phyloP scores from a whole-genome alignment of 1,139 yeast species.

The Waltiozyma sp. region DNA sequence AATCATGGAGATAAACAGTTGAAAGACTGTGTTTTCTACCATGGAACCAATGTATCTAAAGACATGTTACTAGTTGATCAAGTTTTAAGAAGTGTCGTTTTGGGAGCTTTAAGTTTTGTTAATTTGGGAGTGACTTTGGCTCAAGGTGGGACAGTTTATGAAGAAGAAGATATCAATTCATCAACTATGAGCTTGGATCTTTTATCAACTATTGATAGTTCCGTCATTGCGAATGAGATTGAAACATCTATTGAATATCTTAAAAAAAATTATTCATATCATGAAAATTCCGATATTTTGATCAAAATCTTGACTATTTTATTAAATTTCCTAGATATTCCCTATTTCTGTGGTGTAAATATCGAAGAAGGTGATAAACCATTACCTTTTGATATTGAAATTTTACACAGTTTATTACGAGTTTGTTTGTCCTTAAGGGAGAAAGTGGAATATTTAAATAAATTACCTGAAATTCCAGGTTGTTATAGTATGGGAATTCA shows the following conservation, averaged over 20 bases:
- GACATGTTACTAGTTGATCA: conserved; percentile 28
- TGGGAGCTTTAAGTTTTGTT: conserved; percentile 43
- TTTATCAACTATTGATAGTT: conserved; percentile 13
- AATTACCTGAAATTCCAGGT: conserved; percentile 25
- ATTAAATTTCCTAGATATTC: conserved; percentile 10
- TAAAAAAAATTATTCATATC: conserved; percentile 4
- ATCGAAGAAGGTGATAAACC: conserved; percentile 5
- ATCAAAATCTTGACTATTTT: conserved; percentile 11
- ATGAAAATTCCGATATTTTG: conserved; percentile 12
- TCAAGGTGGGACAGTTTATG: conserved; percentile 49
- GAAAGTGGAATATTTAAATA: conserved; percentile 13
- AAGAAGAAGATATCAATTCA: conserved; percentile 67
- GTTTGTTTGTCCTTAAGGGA: conserved; percentile 4
- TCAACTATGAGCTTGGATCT: conserved; percentile 41
- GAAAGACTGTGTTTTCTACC: conserved; percentile 17
- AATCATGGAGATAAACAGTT: conserved; percentile 13
- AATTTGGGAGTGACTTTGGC: conserved; percentile 39
- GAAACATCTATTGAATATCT: conserved; percentile 7
- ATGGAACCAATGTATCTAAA: no score
- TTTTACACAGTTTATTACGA: conserved; percentile 7
- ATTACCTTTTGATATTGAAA: conserved; percentile 5
- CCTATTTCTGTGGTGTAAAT: conserved; percentile 8
- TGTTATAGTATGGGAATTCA: conserved; percentile 43
- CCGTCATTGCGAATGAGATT: conserved; percentile 9
- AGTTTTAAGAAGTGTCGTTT: conserved; percentile 34